phyloP scores from a whole-genome alignment of 495 filamentous ascomycete genomes.

The Tuber brumale region DNA sequence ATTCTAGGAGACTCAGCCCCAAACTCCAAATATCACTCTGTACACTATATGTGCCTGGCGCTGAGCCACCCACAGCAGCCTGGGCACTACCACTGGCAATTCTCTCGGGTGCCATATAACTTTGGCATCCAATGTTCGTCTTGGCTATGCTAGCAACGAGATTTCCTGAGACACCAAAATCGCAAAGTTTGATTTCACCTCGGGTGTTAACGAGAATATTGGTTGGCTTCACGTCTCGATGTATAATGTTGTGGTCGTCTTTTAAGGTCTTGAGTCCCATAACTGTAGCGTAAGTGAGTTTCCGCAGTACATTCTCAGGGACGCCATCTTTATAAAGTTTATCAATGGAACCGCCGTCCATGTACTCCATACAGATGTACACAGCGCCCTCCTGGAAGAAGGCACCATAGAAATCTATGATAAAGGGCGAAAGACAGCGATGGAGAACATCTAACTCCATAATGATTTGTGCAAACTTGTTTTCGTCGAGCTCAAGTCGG shows the following conservation, averaged over 20 bases:
- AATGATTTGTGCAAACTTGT: conserved; percentile 93
- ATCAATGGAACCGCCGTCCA: conserved; percentile 99
- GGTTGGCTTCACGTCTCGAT: conserved; percentile 96
- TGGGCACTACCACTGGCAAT: conserved; percentile 81
- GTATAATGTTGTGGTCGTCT: conserved; percentile 99
- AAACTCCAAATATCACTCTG: conserved; percentile 98
- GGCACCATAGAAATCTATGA: conserved; percentile 97
- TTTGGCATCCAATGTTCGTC: conserved; percentile 98
- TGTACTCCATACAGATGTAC: conserved; percentile 98
- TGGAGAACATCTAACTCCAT: conserved; percentile 97
- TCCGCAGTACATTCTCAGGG: conserved; percentile 79
- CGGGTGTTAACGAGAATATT: conserved; percentile 88
- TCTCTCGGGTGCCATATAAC: conserved; percentile 97
- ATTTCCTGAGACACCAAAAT: conserved; percentile 97
- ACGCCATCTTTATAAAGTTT: conserved; percentile 92
- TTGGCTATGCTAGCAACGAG: conserved; percentile 95
- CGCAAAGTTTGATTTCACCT: conserved; percentile 95
- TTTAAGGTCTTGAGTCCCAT: conserved; percentile 90
- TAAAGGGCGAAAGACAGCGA: conserved; percentile 87
- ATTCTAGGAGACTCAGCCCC: conserved; percentile 92
- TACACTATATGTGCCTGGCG: conserved; percentile 80
- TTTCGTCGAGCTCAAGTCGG: conserved; percentile 89
- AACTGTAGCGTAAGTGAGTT: conserved; percentile 83
- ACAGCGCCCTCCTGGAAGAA: conserved; percentile 99
- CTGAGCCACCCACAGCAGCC: conserved; percentile 56